Percentiles rank a stretch among this genome's conserved stretches.
phyloP scores from a whole-genome alignment of 208 protist species.

The Trypanosomatidae sp. region DNA sequence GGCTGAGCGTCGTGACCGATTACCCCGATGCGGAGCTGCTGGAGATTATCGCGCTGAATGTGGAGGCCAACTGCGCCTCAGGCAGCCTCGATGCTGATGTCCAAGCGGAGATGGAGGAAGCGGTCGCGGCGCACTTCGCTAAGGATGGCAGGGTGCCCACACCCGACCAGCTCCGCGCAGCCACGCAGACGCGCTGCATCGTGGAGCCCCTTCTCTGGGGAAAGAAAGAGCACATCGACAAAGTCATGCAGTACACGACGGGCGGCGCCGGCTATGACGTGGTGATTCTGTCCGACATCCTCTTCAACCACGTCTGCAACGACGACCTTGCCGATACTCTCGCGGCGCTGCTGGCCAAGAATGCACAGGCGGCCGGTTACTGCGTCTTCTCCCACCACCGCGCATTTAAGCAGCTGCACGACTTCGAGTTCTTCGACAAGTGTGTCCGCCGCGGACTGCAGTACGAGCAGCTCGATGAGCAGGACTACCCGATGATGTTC shows the following conservation, averaged over 20 bases:
- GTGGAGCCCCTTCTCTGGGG: conserved; percentile 87
- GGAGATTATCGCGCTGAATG: conserved; percentile 76
- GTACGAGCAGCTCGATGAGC: conserved; percentile 77
- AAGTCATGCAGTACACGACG: conserved; percentile 56
- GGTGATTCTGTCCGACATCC: conserved; percentile 88
- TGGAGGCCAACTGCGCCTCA: conserved; percentile 60
- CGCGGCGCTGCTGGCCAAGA: conserved; percentile 39
- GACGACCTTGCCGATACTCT: conserved; percentile 80
- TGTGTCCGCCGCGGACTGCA: conserved; percentile 65
- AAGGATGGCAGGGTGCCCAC: background rate
- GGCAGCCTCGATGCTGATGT: conserved; percentile 47
- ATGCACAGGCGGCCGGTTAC: conserved; percentile 61
- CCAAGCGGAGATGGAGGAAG: conserved; percentile 15
- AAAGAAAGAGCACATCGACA: conserved; percentile 67
- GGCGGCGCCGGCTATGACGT: conserved; percentile 71
- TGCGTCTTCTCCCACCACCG: conserved; percentile 92
- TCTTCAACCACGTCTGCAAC: conserved; percentile 93
- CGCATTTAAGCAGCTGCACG: conserved; percentile 79
- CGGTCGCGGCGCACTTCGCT: conserved; percentile 8
- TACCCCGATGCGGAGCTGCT: conserved; percentile 81
- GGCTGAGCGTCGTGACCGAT: conserved; percentile 74
- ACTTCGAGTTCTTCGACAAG: conserved; percentile 89
- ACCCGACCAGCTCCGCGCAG: conserved; percentile 13
- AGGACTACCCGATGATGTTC: conserved; percentile 89
- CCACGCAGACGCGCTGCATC: conserved; percentile 28